Evolutionary conservation across 2,329 filamentous ascomycete species (phyloP).

Genomic region (Trichoderma atroviride): DNA sequence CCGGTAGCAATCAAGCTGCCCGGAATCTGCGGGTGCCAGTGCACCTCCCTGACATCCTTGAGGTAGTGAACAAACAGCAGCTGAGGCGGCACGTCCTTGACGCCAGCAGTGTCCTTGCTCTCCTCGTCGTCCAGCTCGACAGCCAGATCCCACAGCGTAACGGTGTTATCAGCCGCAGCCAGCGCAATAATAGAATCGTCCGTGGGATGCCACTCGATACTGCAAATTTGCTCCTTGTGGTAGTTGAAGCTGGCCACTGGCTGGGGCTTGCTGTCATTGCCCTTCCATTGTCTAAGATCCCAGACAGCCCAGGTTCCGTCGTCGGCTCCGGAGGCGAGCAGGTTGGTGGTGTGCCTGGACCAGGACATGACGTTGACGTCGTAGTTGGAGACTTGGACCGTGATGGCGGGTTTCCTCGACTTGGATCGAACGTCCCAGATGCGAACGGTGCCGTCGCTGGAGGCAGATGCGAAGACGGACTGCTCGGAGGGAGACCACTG

Average conservation of each 20-base stretch:
- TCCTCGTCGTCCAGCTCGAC: slow-evolving; percentile 98
- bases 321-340: slow-evolving; percentile 90
- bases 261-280: slow-evolving; percentile 61
- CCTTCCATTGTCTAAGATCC: slow-evolving; percentile 95
- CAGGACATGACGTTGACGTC: slow-evolving; percentile 98
- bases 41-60: slow-evolving; percentile 90
- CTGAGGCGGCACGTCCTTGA: slow-evolving; percentile 90
- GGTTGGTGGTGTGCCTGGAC: slow-evolving; percentile 84
- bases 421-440: slow-evolving; percentile 96
- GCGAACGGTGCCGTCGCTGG: slow-evolving; percentile 90
- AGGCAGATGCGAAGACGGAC: slow-evolving; percentile 92
- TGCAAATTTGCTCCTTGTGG: slow-evolving; percentile 95
- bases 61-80: slow-evolving; percentile 96
- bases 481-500: slow-evolving; percentile 95
- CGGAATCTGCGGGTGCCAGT: slow-evolving; percentile 97
- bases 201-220: slow-evolving; percentile 94
- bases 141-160: slow-evolving; percentile 94
- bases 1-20: slow-evolving; percentile 89
- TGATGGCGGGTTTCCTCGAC: slow-evolving; percentile 83
- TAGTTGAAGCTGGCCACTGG: slow-evolving; percentile 94
- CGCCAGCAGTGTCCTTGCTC: slow-evolving; percentile 82
- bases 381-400: slow-evolving; percentile 77
- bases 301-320: slow-evolving; percentile 94
- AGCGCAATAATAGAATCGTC: slow-evolving; percentile 96
- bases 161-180: slow-evolving; percentile 87